These are phyloP conservation scores for Quercus suber DNA, from an alignment of 306 rosid species.

Conservation along the genomic window DNA sequence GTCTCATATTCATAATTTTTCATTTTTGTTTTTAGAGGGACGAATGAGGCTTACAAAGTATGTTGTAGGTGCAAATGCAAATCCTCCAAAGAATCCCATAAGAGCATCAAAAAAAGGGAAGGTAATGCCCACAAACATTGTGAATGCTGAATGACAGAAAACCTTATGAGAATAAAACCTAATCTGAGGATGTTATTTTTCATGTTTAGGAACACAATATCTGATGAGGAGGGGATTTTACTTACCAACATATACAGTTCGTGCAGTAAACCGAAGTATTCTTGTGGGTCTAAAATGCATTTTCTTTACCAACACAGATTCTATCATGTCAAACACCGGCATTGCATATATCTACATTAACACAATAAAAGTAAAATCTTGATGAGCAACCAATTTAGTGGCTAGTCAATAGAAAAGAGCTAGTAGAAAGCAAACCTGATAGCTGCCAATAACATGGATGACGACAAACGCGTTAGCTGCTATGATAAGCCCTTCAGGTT, in stretches of 20 bases:
- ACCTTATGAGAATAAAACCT: background rate
- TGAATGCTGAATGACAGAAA: conserved; percentile 42
- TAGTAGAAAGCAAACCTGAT: conserved; percentile 43
- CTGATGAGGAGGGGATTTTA: background rate
- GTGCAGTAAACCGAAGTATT: conserved; percentile 44
- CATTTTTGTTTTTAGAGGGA: background rate
- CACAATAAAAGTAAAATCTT: background rate
- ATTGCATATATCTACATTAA: conserved; percentile 60
- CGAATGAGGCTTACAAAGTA: conserved; percentile 46
- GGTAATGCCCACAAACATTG: conserved; percentile 65
- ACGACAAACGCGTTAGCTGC: conserved; percentile 72
- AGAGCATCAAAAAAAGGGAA: conserved; percentile 72
- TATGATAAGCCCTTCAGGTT: conserved; percentile 66
- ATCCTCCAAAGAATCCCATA: conserved; percentile 74
- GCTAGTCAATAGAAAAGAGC: background rate
- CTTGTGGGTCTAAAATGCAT: conserved; percentile 43
- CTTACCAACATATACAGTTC: conserved; percentile 66
- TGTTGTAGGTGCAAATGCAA: conserved; percentile 74
- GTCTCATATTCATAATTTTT: background rate
- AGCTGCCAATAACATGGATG: conserved; percentile 72
- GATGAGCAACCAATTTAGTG: background rate
- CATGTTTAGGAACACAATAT: background rate
- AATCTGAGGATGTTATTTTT: background rate
- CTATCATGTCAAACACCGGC: conserved; percentile 90
- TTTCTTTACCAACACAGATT: conserved; percentile 54